These are phyloP conservation scores for Sordaria brevicollis DNA, from an alignment of 495 filamentous ascomycete genomes.

Conservation along the genomic window DNA sequence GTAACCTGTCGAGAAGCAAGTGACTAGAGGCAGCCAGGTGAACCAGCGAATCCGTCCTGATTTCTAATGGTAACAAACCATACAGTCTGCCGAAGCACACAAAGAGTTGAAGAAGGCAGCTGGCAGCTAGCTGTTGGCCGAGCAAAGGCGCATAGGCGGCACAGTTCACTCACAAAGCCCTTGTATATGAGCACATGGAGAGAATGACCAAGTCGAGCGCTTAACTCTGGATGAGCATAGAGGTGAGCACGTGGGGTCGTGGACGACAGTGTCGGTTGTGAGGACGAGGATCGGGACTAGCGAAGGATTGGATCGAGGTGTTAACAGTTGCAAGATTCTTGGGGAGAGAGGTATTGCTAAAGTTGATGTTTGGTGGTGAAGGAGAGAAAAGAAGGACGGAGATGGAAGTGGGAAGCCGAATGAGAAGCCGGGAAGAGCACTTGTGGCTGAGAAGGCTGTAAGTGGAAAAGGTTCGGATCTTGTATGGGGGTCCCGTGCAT, in stretches of 20 bases:
- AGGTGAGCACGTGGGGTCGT: not conserved
- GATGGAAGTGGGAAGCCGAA: constrained; percentile 6
- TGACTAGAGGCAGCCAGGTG: not conserved
- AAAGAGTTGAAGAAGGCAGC: constrained; percentile 10
- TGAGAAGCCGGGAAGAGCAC: constrained; percentile 1
- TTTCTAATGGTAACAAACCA: not conserved
- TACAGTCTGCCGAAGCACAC: constrained; percentile 6
- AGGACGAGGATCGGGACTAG: not conserved
- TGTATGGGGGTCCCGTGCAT: constrained; percentile 11
- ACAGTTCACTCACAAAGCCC: constrained; percentile 16
- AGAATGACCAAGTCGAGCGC: not conserved
- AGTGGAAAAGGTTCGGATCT: constrained; percentile 5
- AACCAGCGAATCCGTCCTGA: not conserved
- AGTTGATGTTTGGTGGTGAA: not conserved
- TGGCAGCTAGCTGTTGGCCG: constrained; percentile 25
- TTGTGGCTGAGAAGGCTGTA: not conserved
- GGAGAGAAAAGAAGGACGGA: not conserved
- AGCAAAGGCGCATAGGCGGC: constrained; percentile 25
- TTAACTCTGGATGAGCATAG: not conserved
- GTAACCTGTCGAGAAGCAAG: constrained; percentile 7
- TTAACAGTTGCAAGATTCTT: not conserved
- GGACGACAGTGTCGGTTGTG: not conserved
- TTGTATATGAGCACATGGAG: not conserved
- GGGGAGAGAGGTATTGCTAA: not conserved
- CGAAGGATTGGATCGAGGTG: not conserved